phyloP scores from a whole-genome alignment of 1,284 basidiomycete species.

The Pholiota adiposa region DNA sequence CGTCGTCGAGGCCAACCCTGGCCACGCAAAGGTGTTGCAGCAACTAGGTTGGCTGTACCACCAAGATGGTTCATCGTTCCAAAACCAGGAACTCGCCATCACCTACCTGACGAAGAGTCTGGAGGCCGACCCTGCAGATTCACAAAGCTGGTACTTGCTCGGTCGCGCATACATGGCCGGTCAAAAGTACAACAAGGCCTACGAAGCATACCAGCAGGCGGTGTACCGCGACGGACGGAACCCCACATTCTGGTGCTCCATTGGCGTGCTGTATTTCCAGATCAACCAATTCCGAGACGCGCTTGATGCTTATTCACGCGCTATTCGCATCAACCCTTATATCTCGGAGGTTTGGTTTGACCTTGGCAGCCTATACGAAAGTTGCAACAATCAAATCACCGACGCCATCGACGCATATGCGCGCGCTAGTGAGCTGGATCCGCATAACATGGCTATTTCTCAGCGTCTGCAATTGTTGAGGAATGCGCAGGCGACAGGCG shows the following conservation, averaged over 20 bases:
- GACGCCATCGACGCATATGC: conserved; percentile 99
- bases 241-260: conserved; percentile 99
- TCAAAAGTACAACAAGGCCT: conserved; percentile 99
- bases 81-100: conserved; percentile 94
- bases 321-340: conserved; percentile 98
- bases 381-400: conserved; percentile 98
- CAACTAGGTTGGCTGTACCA: conserved; percentile 98
- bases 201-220: conserved; percentile 99
- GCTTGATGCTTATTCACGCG: conserved; percentile 96
- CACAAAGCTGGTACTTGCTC: conserved; percentile 98
- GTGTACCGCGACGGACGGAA: conserved; percentile 99
- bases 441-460: conserved; percentile 77
- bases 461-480: conserved; percentile 79
- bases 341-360: conserved; percentile 99
- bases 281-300: conserved; percentile 99
- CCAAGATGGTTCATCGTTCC: conserved; percentile 92
- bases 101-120: conserved; percentile 93
- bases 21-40: conserved; percentile 96
- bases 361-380: conserved; percentile 95
- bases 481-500: conserved; percentile 82
- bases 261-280: conserved; percentile 99
- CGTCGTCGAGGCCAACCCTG: conserved; percentile 93
- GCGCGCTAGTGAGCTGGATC: conserved; percentile 89
- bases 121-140: conserved; percentile 93
- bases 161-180: conserved; percentile 98